phyloP scores from a whole-genome alignment of 2,329 filamentous ascomycete genomes.

The Fusarium pininemorale region DNA sequence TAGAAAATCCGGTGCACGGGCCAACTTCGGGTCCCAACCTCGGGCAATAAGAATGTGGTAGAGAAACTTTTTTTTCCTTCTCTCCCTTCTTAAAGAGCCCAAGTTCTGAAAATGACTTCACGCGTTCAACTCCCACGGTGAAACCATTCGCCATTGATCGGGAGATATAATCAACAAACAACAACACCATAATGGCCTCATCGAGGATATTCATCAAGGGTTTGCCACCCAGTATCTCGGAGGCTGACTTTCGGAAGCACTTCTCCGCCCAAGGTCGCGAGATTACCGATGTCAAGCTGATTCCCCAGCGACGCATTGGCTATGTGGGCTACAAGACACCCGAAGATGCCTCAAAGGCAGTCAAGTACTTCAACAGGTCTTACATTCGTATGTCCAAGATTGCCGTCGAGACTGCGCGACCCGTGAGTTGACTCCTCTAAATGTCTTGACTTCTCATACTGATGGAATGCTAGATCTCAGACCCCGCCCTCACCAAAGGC shows the following conservation, averaged over 20 bases:
- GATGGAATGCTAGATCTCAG: slow-evolving; percentile 57
- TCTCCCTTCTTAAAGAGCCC: slow-evolving; percentile 38
- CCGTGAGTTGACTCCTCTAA: slow-evolving; percentile 61
- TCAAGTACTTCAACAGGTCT: slow-evolving; percentile 94
- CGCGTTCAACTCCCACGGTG: slow-evolving; percentile 37
- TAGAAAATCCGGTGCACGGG: slow-evolving; percentile 36
- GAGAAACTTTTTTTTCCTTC: slow-evolving; percentile 45
- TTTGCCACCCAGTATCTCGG: slow-evolving; percentile 84
- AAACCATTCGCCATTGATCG: slow-evolving; percentile 39
- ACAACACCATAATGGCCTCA: slow-evolving; percentile 56
- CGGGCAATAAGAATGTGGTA: slow-evolving; percentile 41
- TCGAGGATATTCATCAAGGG: slow-evolving; percentile 84
- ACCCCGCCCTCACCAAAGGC: slow-evolving; percentile 50
- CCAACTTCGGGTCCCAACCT: slow-evolving; percentile 31
- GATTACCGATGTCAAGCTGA: slow-evolving; percentile 92
- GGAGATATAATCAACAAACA: slow-evolving; percentile 25
- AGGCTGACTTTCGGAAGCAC: slow-evolving; percentile 87
- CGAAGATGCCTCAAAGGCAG: slow-evolving; percentile 81
- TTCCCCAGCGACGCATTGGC: slow-evolving; percentile 88
- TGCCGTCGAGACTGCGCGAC: slow-evolving; percentile 84
- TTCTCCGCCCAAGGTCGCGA: slow-evolving; percentile 77
- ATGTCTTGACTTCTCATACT: slow-evolving; percentile 40
- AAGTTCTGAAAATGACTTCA: slow-evolving; percentile 41
- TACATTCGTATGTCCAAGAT: slow-evolving; percentile 98
- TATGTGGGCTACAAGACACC: slow-evolving; percentile 92